These are phyloP conservation scores for Corchorus capsularis DNA, from an alignment of 345 rosid species.

Conservation along the genomic window DNA sequence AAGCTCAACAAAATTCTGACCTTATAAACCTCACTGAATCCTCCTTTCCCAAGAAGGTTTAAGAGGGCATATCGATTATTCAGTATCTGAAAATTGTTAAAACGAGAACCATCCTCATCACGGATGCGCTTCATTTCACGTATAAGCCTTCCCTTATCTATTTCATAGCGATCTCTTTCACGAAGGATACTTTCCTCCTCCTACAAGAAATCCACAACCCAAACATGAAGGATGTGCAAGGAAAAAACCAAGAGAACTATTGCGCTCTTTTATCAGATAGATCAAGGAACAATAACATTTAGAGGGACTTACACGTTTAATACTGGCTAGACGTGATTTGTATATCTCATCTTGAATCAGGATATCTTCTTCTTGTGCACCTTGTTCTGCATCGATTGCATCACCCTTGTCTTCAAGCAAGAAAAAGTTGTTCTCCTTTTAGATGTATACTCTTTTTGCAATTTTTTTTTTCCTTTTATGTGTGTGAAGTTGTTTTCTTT, in stretches of 20 bases:
- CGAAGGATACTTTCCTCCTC: slow-evolving; percentile 90
- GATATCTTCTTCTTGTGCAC: slow-evolving; percentile 82
- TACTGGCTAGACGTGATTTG: slow-evolving; percentile 91
- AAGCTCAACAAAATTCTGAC: slow-evolving; percentile 51
- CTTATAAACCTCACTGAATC: slow-evolving; percentile 99
- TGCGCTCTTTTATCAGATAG: slow-evolving; percentile 3
- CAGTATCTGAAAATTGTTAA: slow-evolving; percentile 93
- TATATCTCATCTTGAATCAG: slow-evolving; percentile 90
- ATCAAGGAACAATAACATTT: slow-evolving; percentile 20
- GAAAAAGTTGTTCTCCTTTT: not conserved
- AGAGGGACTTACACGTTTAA: slow-evolving; percentile 78
- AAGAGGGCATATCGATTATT: slow-evolving; percentile 84
- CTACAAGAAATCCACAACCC: slow-evolving; percentile 42
- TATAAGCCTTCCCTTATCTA: slow-evolving; percentile 95
- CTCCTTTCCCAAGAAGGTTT: slow-evolving; percentile 99
- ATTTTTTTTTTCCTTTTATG: not conserved
- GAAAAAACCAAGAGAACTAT: not conserved
- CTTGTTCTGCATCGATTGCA: slow-evolving; percentile 68
- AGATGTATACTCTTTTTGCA: not conserved
- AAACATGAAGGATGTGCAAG: slow-evolving; percentile 4
- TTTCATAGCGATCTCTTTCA: slow-evolving; percentile 96
- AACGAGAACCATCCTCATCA: slow-evolving; percentile 98
- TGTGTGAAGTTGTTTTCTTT: no score
- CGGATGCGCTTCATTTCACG: slow-evolving; percentile 97
- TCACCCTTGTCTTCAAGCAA: slow-evolving; percentile 84